Evolutionary conservation across 176 grass and related monocot species (phyloP).

Genomic region (Coix lacrymajobi): DNA sequence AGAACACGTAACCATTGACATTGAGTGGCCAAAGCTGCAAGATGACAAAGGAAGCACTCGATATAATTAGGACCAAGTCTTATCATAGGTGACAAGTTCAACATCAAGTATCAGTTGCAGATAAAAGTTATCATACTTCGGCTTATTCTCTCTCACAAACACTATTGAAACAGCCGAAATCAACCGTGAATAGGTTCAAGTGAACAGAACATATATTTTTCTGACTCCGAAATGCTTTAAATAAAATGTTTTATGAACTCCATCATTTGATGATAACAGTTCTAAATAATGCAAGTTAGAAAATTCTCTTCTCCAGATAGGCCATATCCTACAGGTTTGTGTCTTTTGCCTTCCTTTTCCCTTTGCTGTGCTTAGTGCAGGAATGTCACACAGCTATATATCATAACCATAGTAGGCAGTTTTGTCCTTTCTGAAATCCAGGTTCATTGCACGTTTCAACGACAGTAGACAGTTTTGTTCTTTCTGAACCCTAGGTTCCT

Average conservation of each 20-base stretch:
- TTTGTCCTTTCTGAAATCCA: neutral
- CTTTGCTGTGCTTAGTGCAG: neutral
- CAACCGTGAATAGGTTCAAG: too few relatives aligned
- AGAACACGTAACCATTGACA: neutral
- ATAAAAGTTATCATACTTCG: too few relatives aligned
- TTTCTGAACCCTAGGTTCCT: neutral
- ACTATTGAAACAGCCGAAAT: too few relatives aligned
- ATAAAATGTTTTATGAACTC: neutral
- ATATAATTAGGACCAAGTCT: constrained; percentile 8
- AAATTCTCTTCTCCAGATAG: neutral
- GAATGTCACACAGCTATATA: neutral
- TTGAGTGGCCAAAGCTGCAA: neutral
- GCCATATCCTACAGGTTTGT: neutral
- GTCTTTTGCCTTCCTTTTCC: neutral
- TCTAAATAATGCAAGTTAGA: neutral
- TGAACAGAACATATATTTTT: too few relatives aligned
- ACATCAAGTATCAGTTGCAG: neutral
- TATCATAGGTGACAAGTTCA: neutral
- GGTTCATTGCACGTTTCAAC: neutral
- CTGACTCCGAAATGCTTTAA: neutral
- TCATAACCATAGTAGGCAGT: neutral
- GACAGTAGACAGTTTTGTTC: neutral
- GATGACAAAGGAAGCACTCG: neutral
- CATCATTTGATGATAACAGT: neutral
- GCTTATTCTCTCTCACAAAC: too few relatives aligned